Evolutionary conservation across 768 basidiomycete species (phyloP), one percentile per base, ranked within the genome.

Genomic region (Suillus ampliporus): DNA sequence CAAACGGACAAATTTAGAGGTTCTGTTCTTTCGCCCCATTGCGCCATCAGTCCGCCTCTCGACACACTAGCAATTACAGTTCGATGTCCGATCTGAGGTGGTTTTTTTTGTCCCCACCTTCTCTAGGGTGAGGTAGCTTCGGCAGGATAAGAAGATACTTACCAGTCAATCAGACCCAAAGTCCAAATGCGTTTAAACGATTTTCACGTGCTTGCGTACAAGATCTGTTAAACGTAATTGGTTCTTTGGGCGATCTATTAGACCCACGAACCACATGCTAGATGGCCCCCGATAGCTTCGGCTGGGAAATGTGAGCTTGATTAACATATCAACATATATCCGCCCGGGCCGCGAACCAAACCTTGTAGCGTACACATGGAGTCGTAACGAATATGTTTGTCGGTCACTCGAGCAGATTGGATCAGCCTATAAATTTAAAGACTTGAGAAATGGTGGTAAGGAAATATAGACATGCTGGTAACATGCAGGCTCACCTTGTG

Each of bases 21-120:
- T 50, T 50, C 28, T 28, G 11, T 51, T 34, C 50, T 51, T 51
- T 51, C 50, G 34, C 50, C 50, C 50, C 38, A 38, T 38, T 38
- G 38, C 13, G 38, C 38, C 5, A 6, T 31, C 31, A 6, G 31
- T 3, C 31, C 31, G 6, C 31, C 31, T 31, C 31, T 31, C 31
- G 31, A 31, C 31, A 6, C 31, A 31, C 31, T 31, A 31, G 31
- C 31, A 31, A 3, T 31, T 31, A 31, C 31, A 6, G 31, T 31
- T 31, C 31, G 31, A 31, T 3, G 31, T 31, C 31, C 31, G 6
- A 31, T 31, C n/a, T n/a, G 31, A 6, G 31, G 31, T 31, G 31
- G 31, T 31, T 31, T 31, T 31, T 31, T 31, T 31, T 31, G 6
- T 31, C 6, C 6, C 31, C 3, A 31, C 31, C 50, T 51, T n/a